Evolutionary conservation across 495 filamentous ascomycete species (phyloP).

Genomic region (Apodospora peruviana): DNA sequence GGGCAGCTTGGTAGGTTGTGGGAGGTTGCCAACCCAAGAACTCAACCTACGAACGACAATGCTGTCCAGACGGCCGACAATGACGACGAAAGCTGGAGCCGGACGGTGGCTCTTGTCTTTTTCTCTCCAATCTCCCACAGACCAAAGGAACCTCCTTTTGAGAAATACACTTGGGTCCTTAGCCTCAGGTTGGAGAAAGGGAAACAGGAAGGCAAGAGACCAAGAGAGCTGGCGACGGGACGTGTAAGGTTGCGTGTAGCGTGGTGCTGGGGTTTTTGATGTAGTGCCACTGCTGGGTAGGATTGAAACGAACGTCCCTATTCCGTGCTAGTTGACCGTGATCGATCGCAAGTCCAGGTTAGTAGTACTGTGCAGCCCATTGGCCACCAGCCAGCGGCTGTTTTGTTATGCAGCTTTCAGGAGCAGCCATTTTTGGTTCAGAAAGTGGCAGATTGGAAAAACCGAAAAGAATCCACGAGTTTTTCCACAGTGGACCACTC

Average conservation of each 20-base stretch:
- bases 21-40: neutral
- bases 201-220: neutral
- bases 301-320: too few species aligned
- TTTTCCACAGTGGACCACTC: too few species aligned
- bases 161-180: neutral
- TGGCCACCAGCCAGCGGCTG: constrained; percentile 18
- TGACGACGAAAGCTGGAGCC: neutral
- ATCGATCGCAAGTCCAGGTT: neutral
- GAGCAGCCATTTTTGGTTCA: constrained; percentile 4
- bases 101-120: neutral
- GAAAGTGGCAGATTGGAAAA: neutral
- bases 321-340: neutral
- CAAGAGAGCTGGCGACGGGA: neutral
- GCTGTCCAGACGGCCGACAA: neutral
- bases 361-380: too few species aligned
- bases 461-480: neutral
- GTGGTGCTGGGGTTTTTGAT: too few species aligned
- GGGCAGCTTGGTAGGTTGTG: neutral
- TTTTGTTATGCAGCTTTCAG: constrained; percentile 23
- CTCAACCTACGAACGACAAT: neutral
- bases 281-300: too few species aligned
- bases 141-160: neutral
- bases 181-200: neutral
- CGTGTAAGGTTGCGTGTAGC: neutral
- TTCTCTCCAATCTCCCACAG: neutral